Evolutionary conservation across 1,284 basidiomycete species (phyloP).

Genomic region (Volvariella surrecta): DNA sequence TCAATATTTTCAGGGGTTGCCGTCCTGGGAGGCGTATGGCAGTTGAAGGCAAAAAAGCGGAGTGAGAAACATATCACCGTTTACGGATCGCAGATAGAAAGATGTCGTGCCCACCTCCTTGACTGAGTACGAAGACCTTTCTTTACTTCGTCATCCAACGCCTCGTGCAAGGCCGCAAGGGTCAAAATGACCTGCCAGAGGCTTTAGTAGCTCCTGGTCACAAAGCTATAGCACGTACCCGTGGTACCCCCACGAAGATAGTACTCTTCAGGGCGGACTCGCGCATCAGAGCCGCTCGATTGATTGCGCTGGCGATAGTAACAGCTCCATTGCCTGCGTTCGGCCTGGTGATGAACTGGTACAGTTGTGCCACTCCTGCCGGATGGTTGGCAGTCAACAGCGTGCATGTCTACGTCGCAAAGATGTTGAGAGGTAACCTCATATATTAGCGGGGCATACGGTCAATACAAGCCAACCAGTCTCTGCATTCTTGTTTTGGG

Average conservation of each 20-base stretch:
- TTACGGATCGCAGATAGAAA: constrained; percentile 8
- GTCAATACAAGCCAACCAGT: constrained; percentile 80
- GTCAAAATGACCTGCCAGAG: constrained; percentile 69
- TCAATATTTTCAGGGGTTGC: constrained; percentile 58
- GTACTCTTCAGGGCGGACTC: constrained; percentile 92
- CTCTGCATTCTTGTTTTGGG: constrained; percentile 54
- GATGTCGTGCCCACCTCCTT: constrained; percentile 48
- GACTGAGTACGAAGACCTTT: constrained; percentile 55
- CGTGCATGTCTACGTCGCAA: constrained; percentile 58
- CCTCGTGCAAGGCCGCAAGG: constrained; percentile 66
- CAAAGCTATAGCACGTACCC: constrained; percentile 42
- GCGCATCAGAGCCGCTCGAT: constrained; percentile 79
- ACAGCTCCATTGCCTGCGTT: constrained; percentile 33
- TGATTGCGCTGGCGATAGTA: constrained; percentile 42
- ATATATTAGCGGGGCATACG: constrained; percentile 31
- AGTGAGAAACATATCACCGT: constrained; percentile 8
- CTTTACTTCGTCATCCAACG: constrained; percentile 75
- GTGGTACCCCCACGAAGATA: constrained; percentile 88
- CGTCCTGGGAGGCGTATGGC: constrained; percentile 33
- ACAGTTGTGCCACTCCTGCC: constrained; percentile 70
- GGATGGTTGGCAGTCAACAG: constrained; percentile 80
- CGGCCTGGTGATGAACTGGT: constrained; percentile 62
- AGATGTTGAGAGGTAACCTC: constrained; percentile 6
- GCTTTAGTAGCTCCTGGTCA: neutral
- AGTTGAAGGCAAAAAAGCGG: constrained; percentile 10